Evolutionary conservation across 2,329 filamentous ascomycete genomes (phyloP).

Genomic region (Stagonosporopsis chrysanthemi): DNA sequence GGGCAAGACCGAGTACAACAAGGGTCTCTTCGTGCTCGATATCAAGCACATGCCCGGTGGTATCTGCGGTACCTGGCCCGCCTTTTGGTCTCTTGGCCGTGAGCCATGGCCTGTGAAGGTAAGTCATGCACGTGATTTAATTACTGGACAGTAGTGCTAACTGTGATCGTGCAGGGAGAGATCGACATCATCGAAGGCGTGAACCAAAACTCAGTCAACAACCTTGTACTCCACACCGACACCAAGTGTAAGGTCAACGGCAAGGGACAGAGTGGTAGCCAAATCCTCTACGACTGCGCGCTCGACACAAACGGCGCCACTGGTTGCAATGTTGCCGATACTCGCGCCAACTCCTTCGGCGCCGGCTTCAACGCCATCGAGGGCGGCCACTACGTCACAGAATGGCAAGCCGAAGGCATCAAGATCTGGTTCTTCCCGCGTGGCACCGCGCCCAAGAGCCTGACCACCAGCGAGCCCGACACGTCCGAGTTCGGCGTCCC

Average conservation of each 20-base stretch:
- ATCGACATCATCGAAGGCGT: slow-evolving; percentile 49
- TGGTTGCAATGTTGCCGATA: slow-evolving; percentile 55
- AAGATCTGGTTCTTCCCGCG: slow-evolving; percentile 83
- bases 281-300: slow-evolving; percentile 26
- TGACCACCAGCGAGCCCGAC: slow-evolving; percentile 64
- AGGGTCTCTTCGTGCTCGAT: slow-evolving; percentile 44
- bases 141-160: too few relatives aligned
- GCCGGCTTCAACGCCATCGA: slow-evolving; percentile 57
- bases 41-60: slow-evolving; percentile 42
- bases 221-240: slow-evolving; percentile 38
- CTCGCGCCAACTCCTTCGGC: slow-evolving; percentile 54
- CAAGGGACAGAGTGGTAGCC: slow-evolving; percentile 22
- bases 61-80: slow-evolving; percentile 45
- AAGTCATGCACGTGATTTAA: neutral
- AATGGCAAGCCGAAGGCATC: slow-evolving; percentile 74
- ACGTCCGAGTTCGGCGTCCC: slow-evolving; percentile 72
- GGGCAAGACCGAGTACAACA: slow-evolving; percentile 35
- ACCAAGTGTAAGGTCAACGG: slow-evolving; percentile 33
- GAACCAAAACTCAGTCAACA: slow-evolving; percentile 37
- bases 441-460: slow-evolving; percentile 65
- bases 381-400: slow-evolving; percentile 54
- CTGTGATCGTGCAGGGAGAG: slow-evolving; percentile 20
- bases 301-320: slow-evolving; percentile 24
- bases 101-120: slow-evolving; percentile 37
- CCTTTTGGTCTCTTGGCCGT: slow-evolving; percentile 42